Evolutionary conservation across 352 stramenopile species (phyloP).

Genomic region (Phytophthora sp.): DNA sequence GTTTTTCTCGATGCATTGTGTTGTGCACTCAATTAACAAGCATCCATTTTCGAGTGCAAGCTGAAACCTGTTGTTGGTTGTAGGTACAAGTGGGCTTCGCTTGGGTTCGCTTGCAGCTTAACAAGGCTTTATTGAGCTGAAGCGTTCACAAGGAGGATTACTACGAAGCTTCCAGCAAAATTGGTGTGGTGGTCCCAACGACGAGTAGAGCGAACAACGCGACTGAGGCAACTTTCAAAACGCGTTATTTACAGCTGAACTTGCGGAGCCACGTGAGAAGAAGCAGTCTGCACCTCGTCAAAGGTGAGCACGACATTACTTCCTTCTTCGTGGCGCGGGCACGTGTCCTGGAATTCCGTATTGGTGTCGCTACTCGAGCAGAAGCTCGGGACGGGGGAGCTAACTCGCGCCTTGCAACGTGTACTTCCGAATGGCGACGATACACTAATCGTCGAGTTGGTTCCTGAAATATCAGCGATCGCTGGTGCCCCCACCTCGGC

Average conservation of each 20-base stretch:
- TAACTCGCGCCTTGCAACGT: conserved; percentile 29
- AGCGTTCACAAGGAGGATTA: not conserved
- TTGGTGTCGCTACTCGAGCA: conserved; percentile 30
- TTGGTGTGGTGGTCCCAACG: not conserved
- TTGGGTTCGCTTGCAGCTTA: not conserved
- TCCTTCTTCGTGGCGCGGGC: conserved; percentile 12
- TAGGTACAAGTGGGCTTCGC: not conserved
- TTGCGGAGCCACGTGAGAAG: conserved; percentile 20
- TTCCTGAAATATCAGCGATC: conserved; percentile 23
- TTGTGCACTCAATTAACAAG: conserved; percentile 18
- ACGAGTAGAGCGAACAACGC: not conserved
- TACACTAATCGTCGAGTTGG: conserved; percentile 16
- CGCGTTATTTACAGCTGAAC: conserved; percentile 37
- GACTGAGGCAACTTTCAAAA: conserved; percentile 8
- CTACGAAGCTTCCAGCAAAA: conserved; percentile 7
- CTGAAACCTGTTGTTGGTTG: not conserved
- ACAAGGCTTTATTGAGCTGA: not conserved
- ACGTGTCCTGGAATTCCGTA: conserved; percentile 33
- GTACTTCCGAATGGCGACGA: conserved; percentile 31
- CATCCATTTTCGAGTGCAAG: conserved; percentile 12
- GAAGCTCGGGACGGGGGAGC: conserved; percentile 27
- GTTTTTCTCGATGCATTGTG: conserved; percentile 22
- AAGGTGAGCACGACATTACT: conserved; percentile 39
- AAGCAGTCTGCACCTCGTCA: conserved; percentile 19
- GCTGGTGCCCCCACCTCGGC: not conserved